Base-by-base conservation (phyloP, 208 protist species). In the Trypanosoma melophagium region DNA sequence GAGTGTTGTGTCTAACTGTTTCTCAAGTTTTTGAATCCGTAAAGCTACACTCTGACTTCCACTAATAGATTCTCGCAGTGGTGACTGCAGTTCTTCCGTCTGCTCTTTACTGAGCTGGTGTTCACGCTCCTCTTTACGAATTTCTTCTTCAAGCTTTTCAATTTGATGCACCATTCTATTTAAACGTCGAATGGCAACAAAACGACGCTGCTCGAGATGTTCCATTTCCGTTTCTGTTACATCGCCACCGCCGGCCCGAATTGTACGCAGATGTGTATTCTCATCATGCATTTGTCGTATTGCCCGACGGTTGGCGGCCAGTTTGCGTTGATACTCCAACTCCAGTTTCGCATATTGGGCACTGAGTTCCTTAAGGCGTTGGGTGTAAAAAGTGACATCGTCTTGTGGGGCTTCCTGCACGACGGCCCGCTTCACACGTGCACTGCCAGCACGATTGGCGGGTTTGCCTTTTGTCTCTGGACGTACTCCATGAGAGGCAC, bases 21-120 rank as follows among this genome's bases (percentile, higher is more conserved):
- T 96, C 74, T 98, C 97, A 4, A 98, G 76, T 14, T 71, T 80
- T 40, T 94, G 79, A 53, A 97, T 96, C 44, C 94, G 81, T 45
- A 91, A 76, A 13, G 80, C 81, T 13, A 93, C 60, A n/a, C 84
- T 71, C 2, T 63, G 54, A 45, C 83, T 87, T 12, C 81, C 82
- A 1, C 69, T 64, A 41, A 77, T 41, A 0, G 53, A 19, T n/a
- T 80, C 71, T 45, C 50, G 51, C 10, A 66, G 17, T 21, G 12
- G 38, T 38, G 41, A 60, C 38, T 22, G 21, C 25, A 42, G 14
- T 17, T 64, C 28, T 22, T 50, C 41, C 12, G 61, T 7, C 53
- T 52, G 38, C 9, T 24, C 28, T 7, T 31, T 17, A 49, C 65
- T 41, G 17, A 44, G 13, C 2, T 14, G 21, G n/a, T 50, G 66